Conservation (phyloP, 352 stramenopile species). For the Phytophthora litchii region DNA sequence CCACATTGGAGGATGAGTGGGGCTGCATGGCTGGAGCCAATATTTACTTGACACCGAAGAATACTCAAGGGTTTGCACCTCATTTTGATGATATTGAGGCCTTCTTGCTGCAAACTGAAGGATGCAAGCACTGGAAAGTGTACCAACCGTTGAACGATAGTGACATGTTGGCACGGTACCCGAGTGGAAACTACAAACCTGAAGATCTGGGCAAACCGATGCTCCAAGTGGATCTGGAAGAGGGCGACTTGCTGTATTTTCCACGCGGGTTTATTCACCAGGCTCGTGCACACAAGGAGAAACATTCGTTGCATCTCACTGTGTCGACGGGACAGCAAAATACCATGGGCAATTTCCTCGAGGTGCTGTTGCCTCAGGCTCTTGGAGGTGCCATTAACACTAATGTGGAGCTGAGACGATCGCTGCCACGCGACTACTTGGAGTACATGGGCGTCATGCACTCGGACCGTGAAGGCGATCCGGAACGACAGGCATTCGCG, state of each 20-base stretch:
- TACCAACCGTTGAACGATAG: slow-evolving; percentile 70
- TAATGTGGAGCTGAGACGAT: slow-evolving; percentile 67
- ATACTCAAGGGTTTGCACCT: slow-evolving; percentile 96
- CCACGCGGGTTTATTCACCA: slow-evolving; percentile 91
- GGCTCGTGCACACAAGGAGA: slow-evolving; percentile 60
- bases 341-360: slow-evolving; percentile 77
- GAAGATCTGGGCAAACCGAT: slow-evolving; percentile 81
- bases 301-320: slow-evolving; percentile 87
- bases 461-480: slow-evolving; percentile 65
- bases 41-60: slow-evolving; percentile 93
- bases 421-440: slow-evolving; percentile 87
- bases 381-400: slow-evolving; percentile 60
- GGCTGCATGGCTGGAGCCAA: slow-evolving; percentile 95
- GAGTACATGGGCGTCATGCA: slow-evolving; percentile 91
- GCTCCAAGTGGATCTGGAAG: slow-evolving; percentile 81
- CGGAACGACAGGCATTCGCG: slow-evolving; percentile 49
- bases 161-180: slow-evolving; percentile 63
- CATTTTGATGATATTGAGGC: slow-evolving; percentile 98
- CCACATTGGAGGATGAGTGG: slow-evolving; percentile 93
- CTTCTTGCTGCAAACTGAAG: slow-evolving; percentile 94
- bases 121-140: slow-evolving; percentile 94
- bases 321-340: slow-evolving; percentile 91
- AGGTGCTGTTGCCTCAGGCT: slow-evolving; percentile 67
- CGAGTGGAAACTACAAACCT: slow-evolving; percentile 77
- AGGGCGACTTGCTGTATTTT: slow-evolving; percentile 92